phyloP scores from a whole-genome alignment of 164 flowering plant species.

The Vitis rotundifolia region DNA sequence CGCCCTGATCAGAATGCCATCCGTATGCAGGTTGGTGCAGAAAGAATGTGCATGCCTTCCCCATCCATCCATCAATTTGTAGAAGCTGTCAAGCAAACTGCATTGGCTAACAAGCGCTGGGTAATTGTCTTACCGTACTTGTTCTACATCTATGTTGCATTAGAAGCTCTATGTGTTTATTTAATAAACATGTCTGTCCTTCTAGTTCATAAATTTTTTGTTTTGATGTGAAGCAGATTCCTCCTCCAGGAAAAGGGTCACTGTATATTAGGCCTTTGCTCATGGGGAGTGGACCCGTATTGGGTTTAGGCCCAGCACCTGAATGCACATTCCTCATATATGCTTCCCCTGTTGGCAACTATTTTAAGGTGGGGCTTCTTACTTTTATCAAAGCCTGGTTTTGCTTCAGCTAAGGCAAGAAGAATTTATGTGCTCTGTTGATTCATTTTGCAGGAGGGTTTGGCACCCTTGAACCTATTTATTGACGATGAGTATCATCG shows the following conservation, averaged over 20 bases:
- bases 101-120: constrained; percentile 23
- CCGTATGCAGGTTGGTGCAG: constrained; percentile 27
- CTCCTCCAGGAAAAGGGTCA: constrained; percentile 37
- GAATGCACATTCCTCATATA: constrained; percentile 30
- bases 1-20: constrained; percentile 26
- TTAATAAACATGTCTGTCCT: too few relatives aligned
- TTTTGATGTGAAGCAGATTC: constrained; percentile 16
- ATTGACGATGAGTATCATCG: constrained; percentile 20
- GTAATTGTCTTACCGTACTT: constrained; percentile 1
- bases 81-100: constrained; percentile 19
- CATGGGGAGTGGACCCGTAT: constrained; percentile 27
- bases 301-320: constrained; percentile 26
- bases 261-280: constrained; percentile 40
- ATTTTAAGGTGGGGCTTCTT: constrained; percentile 11
- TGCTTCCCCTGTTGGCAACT: constrained; percentile 27
- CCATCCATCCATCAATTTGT: constrained; percentile 24
- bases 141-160: background rate
- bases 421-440: background rate
- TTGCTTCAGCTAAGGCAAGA: background rate
- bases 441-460: background rate
- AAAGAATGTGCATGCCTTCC: constrained; percentile 26
- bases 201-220: background rate
- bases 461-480: constrained; percentile 13
- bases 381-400: too few relatives aligned
- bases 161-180: too few relatives aligned